A percentile compares a stretch with the other conserved stretches of the same genome.
Conservation (phyloP, 1,284 basidiomycete species). For the Chalciporus sp. region DNA sequence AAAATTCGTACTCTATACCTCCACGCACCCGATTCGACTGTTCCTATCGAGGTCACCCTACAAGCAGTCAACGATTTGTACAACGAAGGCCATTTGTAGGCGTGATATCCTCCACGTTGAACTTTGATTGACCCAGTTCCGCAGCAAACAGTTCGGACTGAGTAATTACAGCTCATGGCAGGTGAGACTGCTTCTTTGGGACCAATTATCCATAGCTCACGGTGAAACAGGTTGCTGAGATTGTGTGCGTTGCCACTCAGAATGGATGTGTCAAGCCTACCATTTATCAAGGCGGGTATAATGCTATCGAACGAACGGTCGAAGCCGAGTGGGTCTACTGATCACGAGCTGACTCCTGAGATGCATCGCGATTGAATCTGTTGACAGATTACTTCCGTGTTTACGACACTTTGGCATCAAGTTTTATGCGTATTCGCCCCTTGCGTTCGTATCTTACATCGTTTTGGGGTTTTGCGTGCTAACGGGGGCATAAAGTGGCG, state of each 20-base stretch:
- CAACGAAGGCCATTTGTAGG: constrained; percentile 44
- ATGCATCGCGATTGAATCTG: constrained; percentile 4
- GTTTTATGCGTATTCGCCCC: constrained; percentile 62
- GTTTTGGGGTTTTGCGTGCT: not conserved
- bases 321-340: constrained; percentile 38
- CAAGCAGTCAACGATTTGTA: constrained; percentile 42
- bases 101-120: not conserved
- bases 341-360: not conserved
- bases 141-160: constrained; percentile 45
- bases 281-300: constrained; percentile 39
- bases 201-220: not conserved
- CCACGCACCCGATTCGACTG: constrained; percentile 33
- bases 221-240: constrained; percentile 36
- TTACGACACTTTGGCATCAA: constrained; percentile 62
- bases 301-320: constrained; percentile 44
- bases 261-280: constrained; percentile 39
- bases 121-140: constrained; percentile 22
- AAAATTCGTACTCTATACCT: constrained; percentile 31
- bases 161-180: constrained; percentile 49
- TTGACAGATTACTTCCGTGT: constrained; percentile 55
- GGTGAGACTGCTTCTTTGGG: constrained; percentile 22
- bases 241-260: constrained; percentile 35
- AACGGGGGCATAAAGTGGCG: constrained; percentile 8
- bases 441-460: constrained; percentile 18
- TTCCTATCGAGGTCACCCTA: constrained; percentile 38